These are phyloP conservation scores for Trichosporon faecale DNA, from an alignment of 1,284 basidiomycete species.

Conservation along the genomic window DNA sequence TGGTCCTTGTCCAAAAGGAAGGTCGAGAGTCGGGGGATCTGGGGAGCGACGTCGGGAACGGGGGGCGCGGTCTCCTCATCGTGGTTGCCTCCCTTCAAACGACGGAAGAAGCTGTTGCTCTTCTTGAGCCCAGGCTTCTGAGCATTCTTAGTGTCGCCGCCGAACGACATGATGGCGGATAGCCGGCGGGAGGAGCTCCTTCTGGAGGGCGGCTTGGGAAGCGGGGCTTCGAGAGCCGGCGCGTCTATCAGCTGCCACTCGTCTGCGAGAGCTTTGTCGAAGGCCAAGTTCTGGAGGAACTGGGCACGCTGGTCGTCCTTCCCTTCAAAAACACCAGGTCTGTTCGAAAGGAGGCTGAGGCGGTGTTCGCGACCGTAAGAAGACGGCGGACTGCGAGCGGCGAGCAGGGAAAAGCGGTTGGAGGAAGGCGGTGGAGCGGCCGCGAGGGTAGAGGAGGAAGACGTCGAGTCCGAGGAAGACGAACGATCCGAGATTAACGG, in stretches of 20 bases:
- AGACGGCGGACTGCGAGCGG: slow-evolving; percentile 6
- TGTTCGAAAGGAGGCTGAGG: slow-evolving; percentile 5
- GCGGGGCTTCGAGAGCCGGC: not conserved
- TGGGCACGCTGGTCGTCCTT: slow-evolving; percentile 21
- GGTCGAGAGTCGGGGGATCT: slow-evolving; percentile 18
- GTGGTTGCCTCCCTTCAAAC: slow-evolving; percentile 14
- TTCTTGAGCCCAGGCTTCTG: slow-evolving; percentile 17
- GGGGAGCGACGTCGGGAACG: slow-evolving; percentile 9
- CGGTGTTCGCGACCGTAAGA: not conserved
- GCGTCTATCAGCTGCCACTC: slow-evolving; percentile 25
- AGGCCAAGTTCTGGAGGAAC: slow-evolving; percentile 16
- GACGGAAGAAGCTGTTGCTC: slow-evolving; percentile 19
- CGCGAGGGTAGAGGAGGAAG: not conserved
- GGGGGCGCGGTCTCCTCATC: slow-evolving; percentile 3
- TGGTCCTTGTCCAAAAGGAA: slow-evolving; percentile 4
- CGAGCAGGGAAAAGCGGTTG: not conserved
- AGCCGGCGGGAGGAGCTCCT: slow-evolving; percentile 6
- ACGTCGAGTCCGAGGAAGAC: not conserved
- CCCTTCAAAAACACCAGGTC: slow-evolving; percentile 16
- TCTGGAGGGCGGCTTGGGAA: not conserved
- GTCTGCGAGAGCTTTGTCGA: slow-evolving; percentile 12
- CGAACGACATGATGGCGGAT: slow-evolving; percentile 15
- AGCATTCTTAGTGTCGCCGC: not conserved
- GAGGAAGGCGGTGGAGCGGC: not conserved
- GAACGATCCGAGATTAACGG: not conserved